These are phyloP conservation scores for Calonectria pteridis DNA, from an alignment of 2,329 filamentous ascomycete species.

Conservation along the genomic window DNA sequence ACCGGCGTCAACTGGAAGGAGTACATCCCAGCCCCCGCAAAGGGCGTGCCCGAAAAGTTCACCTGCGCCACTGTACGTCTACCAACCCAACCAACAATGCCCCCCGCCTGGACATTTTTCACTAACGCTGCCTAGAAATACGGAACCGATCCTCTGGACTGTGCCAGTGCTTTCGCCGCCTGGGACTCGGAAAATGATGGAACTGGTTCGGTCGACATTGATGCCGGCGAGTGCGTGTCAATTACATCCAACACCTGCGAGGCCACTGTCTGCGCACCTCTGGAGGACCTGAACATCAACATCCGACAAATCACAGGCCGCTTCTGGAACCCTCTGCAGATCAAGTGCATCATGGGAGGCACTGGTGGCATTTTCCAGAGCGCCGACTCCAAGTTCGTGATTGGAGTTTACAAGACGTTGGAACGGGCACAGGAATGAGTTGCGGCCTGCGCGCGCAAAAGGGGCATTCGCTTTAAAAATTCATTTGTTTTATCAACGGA, in stretches of 20 bases:
- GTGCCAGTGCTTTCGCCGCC: slow-evolving; percentile 32
- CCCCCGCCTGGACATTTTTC: not conserved
- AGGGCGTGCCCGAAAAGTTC: slow-evolving; percentile 27
- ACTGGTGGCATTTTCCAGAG: slow-evolving; percentile 39
- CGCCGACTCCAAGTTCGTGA: slow-evolving; percentile 27
- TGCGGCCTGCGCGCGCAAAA: too few species aligned
- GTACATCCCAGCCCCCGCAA: slow-evolving; percentile 13
- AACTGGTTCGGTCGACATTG: slow-evolving; percentile 19
- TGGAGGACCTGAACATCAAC: not conserved
- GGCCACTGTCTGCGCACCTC: slow-evolving; percentile 35
- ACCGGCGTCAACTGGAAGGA: slow-evolving; percentile 32
- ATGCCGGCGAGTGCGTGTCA: slow-evolving; percentile 29
- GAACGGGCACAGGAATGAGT: not conserved
- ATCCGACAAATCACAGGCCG: slow-evolving; percentile 29
- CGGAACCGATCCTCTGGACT: slow-evolving; percentile 34
- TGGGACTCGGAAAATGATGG: slow-evolving; percentile 27
- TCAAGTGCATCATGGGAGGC: slow-evolving; percentile 38
- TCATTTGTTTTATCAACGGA: not conserved
- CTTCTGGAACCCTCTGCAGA: slow-evolving; percentile 41
- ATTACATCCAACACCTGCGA: slow-evolving; percentile 20
- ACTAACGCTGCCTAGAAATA: slow-evolving; percentile 20
- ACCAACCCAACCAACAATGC: not conserved
- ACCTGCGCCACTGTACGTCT: slow-evolving; percentile 31
- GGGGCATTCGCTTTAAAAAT: not conserved
- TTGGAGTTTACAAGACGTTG: slow-evolving; percentile 29